phyloP scores from a whole-genome alignment of 768 basidiomycete genomes.

The Trichaptum fuscoviolaceum region DNA sequence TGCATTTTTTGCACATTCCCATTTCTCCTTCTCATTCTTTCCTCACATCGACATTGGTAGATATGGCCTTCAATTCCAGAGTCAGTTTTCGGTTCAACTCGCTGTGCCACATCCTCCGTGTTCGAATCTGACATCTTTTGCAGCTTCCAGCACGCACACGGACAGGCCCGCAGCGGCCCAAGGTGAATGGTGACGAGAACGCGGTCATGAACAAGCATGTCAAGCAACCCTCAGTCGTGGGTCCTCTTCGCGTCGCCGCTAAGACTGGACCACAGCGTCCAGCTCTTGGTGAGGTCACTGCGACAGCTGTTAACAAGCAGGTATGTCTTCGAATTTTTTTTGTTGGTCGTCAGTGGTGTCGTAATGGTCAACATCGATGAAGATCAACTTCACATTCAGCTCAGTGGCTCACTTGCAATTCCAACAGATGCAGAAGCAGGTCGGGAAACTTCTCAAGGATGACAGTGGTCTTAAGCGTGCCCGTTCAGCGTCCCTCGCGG shows the following conservation, averaged over 20 bases:
- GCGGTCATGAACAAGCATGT: conserved; percentile 55
- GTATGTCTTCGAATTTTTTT: conserved; percentile 31
- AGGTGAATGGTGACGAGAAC: conserved; percentile 72
- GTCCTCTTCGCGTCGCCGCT: conserved; percentile 46
- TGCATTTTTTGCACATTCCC: conserved; percentile 1
- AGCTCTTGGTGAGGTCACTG: conserved; percentile 78
- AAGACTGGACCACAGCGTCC: conserved; percentile 63
- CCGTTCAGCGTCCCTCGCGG: conserved; percentile 62
- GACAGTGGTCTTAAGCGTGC: conserved; percentile 54
- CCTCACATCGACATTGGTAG: neutral
- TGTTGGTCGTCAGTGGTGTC: conserved; percentile 7
- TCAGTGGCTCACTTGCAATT: conserved; percentile 33
- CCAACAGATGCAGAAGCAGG: conserved; percentile 30
- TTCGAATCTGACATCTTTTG: neutral
- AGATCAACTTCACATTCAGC: conserved; percentile 38
- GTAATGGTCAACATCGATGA: conserved; percentile 12
- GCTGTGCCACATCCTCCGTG: neutral
- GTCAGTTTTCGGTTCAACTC: neutral
- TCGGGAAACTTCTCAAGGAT: conserved; percentile 50
- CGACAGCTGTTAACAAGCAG: conserved; percentile 71
- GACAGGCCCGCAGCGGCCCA: conserved; percentile 53
- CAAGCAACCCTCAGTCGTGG: conserved; percentile 54
- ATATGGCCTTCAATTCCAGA: conserved; percentile 2
- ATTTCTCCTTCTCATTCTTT: conserved; percentile 1
- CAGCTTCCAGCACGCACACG: conserved; percentile 67